Conservation (phyloP, 2,329 filamentous ascomycete species). For the Passalora sequoiae region DNA sequence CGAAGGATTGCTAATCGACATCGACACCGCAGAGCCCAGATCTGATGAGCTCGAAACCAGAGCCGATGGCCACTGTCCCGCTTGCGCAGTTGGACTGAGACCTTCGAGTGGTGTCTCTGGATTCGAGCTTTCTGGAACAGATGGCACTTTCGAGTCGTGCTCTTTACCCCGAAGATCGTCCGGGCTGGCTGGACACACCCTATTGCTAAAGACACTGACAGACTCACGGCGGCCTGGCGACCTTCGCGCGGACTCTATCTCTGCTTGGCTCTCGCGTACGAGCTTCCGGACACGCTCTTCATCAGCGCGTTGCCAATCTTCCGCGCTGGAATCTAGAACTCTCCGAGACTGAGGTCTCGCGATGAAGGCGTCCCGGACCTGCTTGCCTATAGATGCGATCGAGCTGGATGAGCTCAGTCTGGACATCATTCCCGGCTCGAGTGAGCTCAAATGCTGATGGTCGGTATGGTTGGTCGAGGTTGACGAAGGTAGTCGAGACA, state of each 20-base stretch:
- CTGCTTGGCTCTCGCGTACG: slow-evolving; percentile 32
- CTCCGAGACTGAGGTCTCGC: slow-evolving; percentile 16
- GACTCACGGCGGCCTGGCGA: slow-evolving; percentile 10
- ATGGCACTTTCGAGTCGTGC: slow-evolving; percentile 22
- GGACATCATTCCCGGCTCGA: slow-evolving; percentile 18
- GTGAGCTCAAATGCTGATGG: slow-evolving; percentile 17
- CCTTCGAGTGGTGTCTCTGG: slow-evolving; percentile 32
- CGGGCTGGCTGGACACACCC: slow-evolving; percentile 45
- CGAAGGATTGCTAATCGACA: slow-evolving; percentile 48
- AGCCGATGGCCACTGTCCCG: slow-evolving; percentile 25
- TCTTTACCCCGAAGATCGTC: slow-evolving; percentile 36
- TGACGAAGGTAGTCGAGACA: slow-evolving; percentile 21
- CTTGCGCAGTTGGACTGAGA: slow-evolving; percentile 37
- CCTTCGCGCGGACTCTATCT: slow-evolving; percentile 25
- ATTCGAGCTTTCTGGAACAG: slow-evolving; percentile 21
- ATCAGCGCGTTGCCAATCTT: slow-evolving; percentile 32
- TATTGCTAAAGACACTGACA: slow-evolving; percentile 30
- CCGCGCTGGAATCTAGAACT: slow-evolving; percentile 29
- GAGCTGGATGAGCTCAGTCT: slow-evolving; percentile 29
- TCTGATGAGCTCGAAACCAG: slow-evolving; percentile 46
- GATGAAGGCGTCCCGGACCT: slow-evolving; percentile 11
- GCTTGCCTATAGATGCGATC: slow-evolving; percentile 21
- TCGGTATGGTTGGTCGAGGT: slow-evolving; percentile 16
- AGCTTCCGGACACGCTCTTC: slow-evolving; percentile 33
- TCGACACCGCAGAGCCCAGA: slow-evolving; percentile 45